phyloP scores from a whole-genome alignment of 2,329 filamentous ascomycete species.

The Cladosporium sp. region DNA sequence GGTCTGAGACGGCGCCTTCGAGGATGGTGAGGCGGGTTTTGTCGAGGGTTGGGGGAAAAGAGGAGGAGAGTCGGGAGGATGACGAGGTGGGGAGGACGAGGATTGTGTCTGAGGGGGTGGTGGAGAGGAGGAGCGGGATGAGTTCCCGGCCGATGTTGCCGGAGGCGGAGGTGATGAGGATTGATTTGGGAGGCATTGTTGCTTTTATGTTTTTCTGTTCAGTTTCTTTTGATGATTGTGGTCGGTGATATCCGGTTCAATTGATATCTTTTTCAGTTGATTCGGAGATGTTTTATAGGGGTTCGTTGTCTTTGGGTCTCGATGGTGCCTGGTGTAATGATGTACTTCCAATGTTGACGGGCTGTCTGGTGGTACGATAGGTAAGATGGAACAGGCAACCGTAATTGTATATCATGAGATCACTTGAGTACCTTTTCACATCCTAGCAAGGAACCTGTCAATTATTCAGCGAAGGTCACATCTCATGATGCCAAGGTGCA shows the following conservation, averaged over 20 bases:
- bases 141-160: conserved; percentile 19
- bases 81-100: conserved; percentile 15
- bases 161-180: conserved; percentile 17
- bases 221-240: not conserved
- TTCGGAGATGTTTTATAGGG: not conserved
- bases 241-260: not conserved
- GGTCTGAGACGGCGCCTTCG: conserved; percentile 15
- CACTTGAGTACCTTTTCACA: not conserved
- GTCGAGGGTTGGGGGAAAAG: not conserved
- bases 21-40: conserved; percentile 3
- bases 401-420: not conserved
- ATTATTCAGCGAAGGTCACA: not conserved
- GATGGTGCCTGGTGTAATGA: not conserved
- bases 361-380: not conserved
- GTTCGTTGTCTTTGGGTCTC: not conserved
- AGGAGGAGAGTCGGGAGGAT: not conserved
- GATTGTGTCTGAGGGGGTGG: not conserved
- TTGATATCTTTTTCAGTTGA: not conserved
- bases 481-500: not conserved
- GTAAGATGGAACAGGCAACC: not conserved
- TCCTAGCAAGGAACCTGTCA: not conserved
- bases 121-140: conserved; percentile 13
- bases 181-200: conserved; percentile 7
- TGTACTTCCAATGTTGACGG: not conserved
- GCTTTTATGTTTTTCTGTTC: not conserved